Conservation (phyloP, 2,329 filamentous ascomycete species). For the Claviceps purpurea region DNA sequence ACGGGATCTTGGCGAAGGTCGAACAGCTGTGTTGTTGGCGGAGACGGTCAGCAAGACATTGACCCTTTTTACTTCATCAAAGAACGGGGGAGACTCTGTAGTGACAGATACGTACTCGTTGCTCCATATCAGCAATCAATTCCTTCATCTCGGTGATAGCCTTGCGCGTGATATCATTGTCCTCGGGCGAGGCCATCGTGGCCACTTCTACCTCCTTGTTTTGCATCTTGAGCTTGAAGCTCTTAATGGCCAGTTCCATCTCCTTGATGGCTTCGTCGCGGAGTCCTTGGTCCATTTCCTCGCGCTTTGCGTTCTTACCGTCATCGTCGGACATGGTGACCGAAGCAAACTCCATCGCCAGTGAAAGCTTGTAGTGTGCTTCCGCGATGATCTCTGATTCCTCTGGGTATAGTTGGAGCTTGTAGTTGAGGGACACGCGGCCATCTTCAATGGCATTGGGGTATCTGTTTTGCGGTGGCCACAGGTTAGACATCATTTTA, state of each 20-base stretch:
- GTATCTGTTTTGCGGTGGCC: constrained; percentile 38
- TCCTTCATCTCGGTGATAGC: constrained; percentile 63
- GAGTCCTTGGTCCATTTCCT: constrained; percentile 51
- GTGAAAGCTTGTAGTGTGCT: constrained; percentile 89
- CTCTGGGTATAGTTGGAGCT: constrained; percentile 62
- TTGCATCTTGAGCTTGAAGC: constrained; percentile 56
- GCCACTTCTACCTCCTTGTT: constrained; percentile 55
- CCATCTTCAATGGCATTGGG: constrained; percentile 76
- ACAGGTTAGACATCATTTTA: not conserved
- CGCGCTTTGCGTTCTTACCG: constrained; percentile 30
- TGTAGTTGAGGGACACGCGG: constrained; percentile 62
- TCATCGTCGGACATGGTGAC: constrained; percentile 47
- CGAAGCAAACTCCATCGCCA: constrained; percentile 87
- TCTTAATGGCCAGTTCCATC: constrained; percentile 61
- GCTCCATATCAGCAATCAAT: constrained; percentile 66
- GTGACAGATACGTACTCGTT: constrained; percentile 37
- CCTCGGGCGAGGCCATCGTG: constrained; percentile 48
- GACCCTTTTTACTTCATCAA: not conserved
- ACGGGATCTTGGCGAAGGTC: constrained; percentile 51
- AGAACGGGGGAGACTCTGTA: not conserved
- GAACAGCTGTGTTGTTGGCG: constrained; percentile 33
- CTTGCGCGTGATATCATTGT: constrained; percentile 48
- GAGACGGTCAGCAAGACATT: not conserved
- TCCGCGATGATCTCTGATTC: constrained; percentile 83
- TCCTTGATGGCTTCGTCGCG: constrained; percentile 58